A percentile compares a stretch with the other conserved stretches of the same genome.
phyloP scores from a whole-genome alignment of 176 grass and related monocot genomes.

The Avena eriantha region DNA sequence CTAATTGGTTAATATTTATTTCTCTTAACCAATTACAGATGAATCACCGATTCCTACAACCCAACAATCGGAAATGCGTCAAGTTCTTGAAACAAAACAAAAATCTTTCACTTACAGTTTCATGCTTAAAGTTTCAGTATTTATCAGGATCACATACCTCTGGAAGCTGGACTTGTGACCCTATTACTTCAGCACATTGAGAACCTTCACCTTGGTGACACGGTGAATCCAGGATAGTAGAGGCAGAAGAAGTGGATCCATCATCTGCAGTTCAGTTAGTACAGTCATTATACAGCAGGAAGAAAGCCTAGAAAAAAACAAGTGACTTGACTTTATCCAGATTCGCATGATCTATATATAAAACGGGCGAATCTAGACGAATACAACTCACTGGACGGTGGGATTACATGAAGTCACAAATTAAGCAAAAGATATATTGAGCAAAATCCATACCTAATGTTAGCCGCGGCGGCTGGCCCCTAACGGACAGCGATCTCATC shows the following conservation, averaged over 20 bases:
- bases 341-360: too few relatives aligned
- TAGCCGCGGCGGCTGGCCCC: too few relatives aligned
- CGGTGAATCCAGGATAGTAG: neutral
- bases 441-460: too few relatives aligned
- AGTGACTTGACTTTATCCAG: too few relatives aligned
- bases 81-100: neutral
- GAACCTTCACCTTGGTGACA: neutral
- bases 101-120: neutral
- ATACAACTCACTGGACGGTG: too few relatives aligned
- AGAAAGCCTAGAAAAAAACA: too few relatives aligned
- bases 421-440: too few relatives aligned
- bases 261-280: neutral
- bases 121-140: neutral
- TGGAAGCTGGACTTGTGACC: conserved; percentile 12
- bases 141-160: neutral
- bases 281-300: neutral
- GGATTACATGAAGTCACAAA: too few relatives aligned
- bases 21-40: neutral
- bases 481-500: too few relatives aligned
- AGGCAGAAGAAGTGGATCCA: neutral
- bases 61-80: neutral
- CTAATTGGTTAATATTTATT: neutral
- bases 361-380: too few relatives aligned
- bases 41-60: neutral
- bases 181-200: neutral